Base-by-base conservation (phyloP, 345 rosid species). In the Acer negundo region DNA sequence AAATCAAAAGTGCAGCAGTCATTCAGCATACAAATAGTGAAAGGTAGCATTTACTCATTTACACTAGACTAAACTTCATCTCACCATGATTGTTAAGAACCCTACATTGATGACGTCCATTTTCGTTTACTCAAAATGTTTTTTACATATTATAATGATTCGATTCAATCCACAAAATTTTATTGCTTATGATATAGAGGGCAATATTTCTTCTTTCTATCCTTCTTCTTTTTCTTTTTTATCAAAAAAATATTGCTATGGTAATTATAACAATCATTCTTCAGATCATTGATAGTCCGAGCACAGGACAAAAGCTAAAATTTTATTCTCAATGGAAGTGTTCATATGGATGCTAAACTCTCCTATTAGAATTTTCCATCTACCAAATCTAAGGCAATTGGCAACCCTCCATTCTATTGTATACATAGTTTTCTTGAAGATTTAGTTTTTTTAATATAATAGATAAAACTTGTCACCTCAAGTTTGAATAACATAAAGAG, bases 381-480 rank as follows among this genome's bases (percentile, higher is more conserved):
- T 28, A 28, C 62, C 47, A 53, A 53, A 51, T 6, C 38, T 24
- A 15, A 4, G 56, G 56, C 56, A 51, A 51, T 26, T 24, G 35
- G 61, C 59, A 70, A 17, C 8, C 15, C 62, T n/a, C 62, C 22
- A 17, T 66, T 40, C 47, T 28, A 23, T 35, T 66, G 22, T 15
- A 4, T 38, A 8, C 7, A 40, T 6, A 8, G 35, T 17, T 10
- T 10, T 53, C 61, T 51, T 16, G 20, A 24, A 17, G 17, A 28
- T 17, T 9, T 10, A 26, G 55, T 70, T 40, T 28, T 51, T 26
- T 19, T 3, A 16, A 28, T 51, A 26, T 13, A 24, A 16, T 35
- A 51, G 40, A 49, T 53, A 62, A 73, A 59, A 40, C 53, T 20
- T 59, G 75, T 40, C 38, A 35, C 53, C 66, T 58, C 75, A 22